Base-by-base conservation (phyloP, 129 eudicot genomes). In the Daucus carota region DNA sequence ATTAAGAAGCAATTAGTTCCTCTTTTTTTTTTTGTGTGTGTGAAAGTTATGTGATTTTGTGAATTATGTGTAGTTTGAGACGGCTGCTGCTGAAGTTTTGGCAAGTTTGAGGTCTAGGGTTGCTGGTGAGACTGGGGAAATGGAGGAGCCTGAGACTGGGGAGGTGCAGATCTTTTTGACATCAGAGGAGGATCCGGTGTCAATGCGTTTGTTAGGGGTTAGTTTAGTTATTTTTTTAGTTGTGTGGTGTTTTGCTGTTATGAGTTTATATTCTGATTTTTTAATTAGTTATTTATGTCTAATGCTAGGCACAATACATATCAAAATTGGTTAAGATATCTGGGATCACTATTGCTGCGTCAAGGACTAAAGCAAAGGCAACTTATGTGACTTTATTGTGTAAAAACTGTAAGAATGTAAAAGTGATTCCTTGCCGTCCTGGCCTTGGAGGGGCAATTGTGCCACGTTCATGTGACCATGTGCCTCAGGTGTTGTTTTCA, bases 361-460 rank as follows among this genome's bases (percentile, higher is more conserved):
- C 99, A 71, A 83, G 97, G 81, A 92, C 95, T 3, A 95, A 95
- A 77, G 99, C 99, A 4, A 95, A 95, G 85, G 97, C 99, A 10
- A 91, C 99, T 67, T 92, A 95, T 73, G 96, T 92, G 79, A 87
- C 93, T 44, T 83, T 95, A 75, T 73, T 92, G 79, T 95, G 99
- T 77, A 95, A 86, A 87, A 95, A 95, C 28, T 95, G 99, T 85
- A 91, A 90, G 79, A 89, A 92, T 81, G 90, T 86, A 44, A 95
- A 90, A 86, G 81, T 86, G 66, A 90, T 95, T 76, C 99, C 99
- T 52, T 95, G 99, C 47, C 94, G 96, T 29, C 99, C 99, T 5
- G 99, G 99, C 73, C 85, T 95, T 32, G 99, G 99, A 44, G 97
- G 99, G 34, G 99, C 99, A 22, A 89, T 95, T 52, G 93, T 95